Evolutionary conservation across 1,139 yeast species (phyloP), one percentile per base, ranked within the genome.

Genomic region (Zygosaccharomyces sapae): DNA sequence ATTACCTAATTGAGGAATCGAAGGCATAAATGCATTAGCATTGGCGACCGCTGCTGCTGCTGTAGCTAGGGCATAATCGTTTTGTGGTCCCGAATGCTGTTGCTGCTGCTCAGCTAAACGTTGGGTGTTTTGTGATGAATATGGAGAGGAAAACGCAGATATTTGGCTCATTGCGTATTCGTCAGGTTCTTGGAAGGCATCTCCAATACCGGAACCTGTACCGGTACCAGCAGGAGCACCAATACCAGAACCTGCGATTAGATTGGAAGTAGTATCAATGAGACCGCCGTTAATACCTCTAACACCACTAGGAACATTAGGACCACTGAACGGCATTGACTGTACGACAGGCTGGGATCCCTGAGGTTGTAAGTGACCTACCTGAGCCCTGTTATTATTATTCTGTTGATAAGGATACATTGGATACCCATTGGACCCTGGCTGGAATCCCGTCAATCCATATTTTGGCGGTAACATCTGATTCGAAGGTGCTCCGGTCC

Each of bases 11-110:
- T 56, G 56, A 31, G 36, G 56, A 47, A 30, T 55, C 31, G 49
- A 44, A 8, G 57, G 34, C 19, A 58, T 46, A 3, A 57, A 53
- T 5, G 56, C 44, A 44, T 53, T 54, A 1, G 57, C 62, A 39
- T 58, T 57, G 10, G 60, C 56, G 2, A 57, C 57, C 6, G 53
- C 57, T 2, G 25, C 25, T 12, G 50, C 42, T 31, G 48, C 41
- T 22, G 48, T 43, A 2, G 52, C 54, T 13, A 44, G 19, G 24
- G 49, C 49, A 44, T 36, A 38, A 10, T 42, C 48, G 22, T 24
- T 31, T 7, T 37, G 37, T 13, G 45, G 40, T 10, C 37, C 43
- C 9, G 20, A 20, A 3, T n/a, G 6, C 4, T 30, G 38, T 40
- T 31, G 33, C 20, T 40, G 36, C 8, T 5, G 25, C 8, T 22